These are phyloP conservation scores for Biscutella laevigata DNA, from an alignment of 441 rosid species.

Conservation along the genomic window DNA sequence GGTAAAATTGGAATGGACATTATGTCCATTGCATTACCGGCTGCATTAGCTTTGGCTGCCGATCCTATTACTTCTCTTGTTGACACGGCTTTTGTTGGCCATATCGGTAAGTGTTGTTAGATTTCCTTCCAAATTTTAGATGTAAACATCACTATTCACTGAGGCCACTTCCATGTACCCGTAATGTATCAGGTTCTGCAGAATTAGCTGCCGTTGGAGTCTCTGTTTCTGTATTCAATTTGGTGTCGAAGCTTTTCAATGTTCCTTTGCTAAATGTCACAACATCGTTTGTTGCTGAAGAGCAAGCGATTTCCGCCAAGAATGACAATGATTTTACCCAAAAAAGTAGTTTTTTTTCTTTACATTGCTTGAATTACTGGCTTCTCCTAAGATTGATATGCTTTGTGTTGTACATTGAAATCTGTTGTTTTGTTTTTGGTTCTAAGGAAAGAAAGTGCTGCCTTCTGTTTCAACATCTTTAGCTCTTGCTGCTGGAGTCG, in stretches of 20 bases:
- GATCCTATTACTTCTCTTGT: constrained; percentile 83
- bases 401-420: constrained; percentile 1
- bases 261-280: constrained; percentile 84
- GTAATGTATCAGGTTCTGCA: constrained; percentile 49
- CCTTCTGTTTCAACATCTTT: constrained; percentile 77
- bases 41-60: constrained; percentile 87
- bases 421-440: constrained; percentile 9
- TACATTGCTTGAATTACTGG: background rate
- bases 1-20: constrained; percentile 61
- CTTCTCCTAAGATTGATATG: background rate
- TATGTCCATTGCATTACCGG: constrained; percentile 80
- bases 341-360: constrained; percentile 16
- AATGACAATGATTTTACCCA: constrained; percentile 7
- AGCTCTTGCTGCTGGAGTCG: constrained; percentile 71
- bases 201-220: constrained; percentile 93
- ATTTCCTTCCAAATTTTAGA: background rate
- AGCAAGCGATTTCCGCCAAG: constrained; percentile 44
- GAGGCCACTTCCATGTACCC: background rate
- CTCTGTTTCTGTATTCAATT: constrained; percentile 70
- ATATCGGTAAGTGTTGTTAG: constrained; percentile 40
- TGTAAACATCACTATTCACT: background rate
- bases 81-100: constrained; percentile 86
- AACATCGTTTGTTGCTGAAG: constrained; percentile 88
- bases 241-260: constrained; percentile 78
- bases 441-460: constrained; percentile 47